Evolutionary conservation across 2,329 filamentous ascomycete species (phyloP).

Genomic region (Cladophialophora psammophila): DNA sequence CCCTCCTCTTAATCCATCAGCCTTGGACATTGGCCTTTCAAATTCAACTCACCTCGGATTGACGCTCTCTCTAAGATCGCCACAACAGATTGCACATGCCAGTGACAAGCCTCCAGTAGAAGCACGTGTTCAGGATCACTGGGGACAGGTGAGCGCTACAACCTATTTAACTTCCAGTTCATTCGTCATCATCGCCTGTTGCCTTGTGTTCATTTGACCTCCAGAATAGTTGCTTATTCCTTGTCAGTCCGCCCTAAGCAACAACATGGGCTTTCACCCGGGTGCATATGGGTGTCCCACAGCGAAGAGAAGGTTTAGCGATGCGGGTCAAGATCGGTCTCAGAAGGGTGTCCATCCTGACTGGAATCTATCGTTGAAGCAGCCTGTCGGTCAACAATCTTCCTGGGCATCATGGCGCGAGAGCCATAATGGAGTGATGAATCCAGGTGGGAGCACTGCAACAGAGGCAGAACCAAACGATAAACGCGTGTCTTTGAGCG

Average conservation of each 20-base stretch:
- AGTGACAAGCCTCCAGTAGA: constrained; percentile 1
- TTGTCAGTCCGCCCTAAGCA: background rate
- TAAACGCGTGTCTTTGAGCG: background rate
- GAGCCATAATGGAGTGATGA: background rate
- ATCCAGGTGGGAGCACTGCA: background rate
- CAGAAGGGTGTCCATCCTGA: background rate
- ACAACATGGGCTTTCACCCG: constrained; percentile 15
- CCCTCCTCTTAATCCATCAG: background rate
- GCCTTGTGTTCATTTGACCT: background rate
- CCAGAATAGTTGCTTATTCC: background rate
- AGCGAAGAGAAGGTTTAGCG: constrained; percentile 1
- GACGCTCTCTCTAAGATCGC: background rate
- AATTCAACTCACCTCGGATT: background rate
- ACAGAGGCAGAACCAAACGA: background rate
- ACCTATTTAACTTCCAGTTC: background rate
- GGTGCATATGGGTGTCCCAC: constrained; percentile 19
- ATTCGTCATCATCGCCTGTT: background rate
- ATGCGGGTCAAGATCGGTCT: background rate
- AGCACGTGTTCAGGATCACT: background rate
- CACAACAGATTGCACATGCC: background rate
- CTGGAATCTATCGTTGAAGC: constrained; percentile 6
- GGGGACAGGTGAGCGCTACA: background rate
- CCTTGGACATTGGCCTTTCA: background rate
- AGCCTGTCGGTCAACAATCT: constrained; percentile 2
- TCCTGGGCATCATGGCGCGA: background rate